These are phyloP conservation scores for Mycena floridula DNA, from an alignment of 768 basidiomycete species.

Conservation along the genomic window DNA sequence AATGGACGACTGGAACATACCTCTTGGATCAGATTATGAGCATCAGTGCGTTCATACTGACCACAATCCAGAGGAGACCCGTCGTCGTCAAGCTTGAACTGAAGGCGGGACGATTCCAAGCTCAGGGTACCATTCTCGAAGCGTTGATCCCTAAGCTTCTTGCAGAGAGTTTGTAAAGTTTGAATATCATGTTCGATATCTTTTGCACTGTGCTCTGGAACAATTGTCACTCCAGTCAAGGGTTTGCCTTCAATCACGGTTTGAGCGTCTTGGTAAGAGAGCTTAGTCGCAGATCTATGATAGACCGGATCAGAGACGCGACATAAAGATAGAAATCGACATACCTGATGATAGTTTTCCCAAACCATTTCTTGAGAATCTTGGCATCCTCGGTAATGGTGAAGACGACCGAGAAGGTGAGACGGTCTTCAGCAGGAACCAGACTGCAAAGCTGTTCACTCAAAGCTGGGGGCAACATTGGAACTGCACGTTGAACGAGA, in stretches of 20 bases:
- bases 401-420: constrained; percentile 88
- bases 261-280: constrained; percentile 81
- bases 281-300: constrained; percentile 74
- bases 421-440: constrained; percentile 78
- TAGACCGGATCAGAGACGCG: constrained; percentile 1
- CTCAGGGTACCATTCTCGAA: constrained; percentile 77
- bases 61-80: constrained; percentile 79
- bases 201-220: constrained; percentile 48
- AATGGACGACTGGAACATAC: no score
- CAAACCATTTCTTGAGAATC: constrained; percentile 86
- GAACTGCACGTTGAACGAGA: constrained; percentile 91
- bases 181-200: constrained; percentile 77
- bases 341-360: constrained; percentile 86
- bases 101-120: constrained; percentile 61
- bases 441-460: constrained; percentile 93
- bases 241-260: constrained; percentile 70
- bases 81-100: constrained; percentile 73
- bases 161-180: constrained; percentile 59
- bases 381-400: constrained; percentile 79
- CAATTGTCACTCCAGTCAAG: constrained; percentile 45
- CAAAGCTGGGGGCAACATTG: constrained; percentile 93
- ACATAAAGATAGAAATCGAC: constrained; percentile 14
- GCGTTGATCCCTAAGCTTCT: constrained; percentile 65
- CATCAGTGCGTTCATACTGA: constrained; percentile 57
- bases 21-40: constrained; percentile 86